Evolutionary conservation across 2,329 filamentous ascomycete species (phyloP).

Genomic region (Colletotrichum sojae): DNA sequence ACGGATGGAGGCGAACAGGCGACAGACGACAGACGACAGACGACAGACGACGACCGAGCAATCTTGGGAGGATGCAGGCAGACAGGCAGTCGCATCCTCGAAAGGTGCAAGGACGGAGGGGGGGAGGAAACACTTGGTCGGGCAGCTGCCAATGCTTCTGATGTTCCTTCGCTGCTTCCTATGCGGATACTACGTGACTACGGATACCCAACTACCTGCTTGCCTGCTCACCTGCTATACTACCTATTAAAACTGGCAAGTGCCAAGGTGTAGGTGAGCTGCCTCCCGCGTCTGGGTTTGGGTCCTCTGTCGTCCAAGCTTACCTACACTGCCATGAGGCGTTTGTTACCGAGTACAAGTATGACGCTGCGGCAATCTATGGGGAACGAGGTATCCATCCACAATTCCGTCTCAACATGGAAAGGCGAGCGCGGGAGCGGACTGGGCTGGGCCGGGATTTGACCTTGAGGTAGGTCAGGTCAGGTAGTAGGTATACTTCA

Average conservation of each 20-base stretch:
- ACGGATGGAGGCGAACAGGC: constrained; percentile 62
- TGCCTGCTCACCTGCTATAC: no score
- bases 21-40: constrained; percentile 7
- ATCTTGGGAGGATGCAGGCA: constrained; percentile 38
- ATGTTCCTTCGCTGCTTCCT: no score
- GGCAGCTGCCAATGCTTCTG: no score
- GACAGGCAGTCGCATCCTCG: constrained; percentile 1
- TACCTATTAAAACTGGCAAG: not conserved
- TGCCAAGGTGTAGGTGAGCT: not conserved
- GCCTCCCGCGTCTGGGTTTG: constrained; percentile 11
- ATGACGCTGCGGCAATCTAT: not conserved
- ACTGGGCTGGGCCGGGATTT: constrained; percentile 37
- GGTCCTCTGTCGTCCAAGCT: constrained; percentile 16
- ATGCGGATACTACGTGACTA: no score
- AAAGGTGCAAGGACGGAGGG: not conserved
- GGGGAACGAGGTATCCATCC: constrained; percentile 8
- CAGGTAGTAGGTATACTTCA: no score
- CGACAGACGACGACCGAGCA: not conserved
- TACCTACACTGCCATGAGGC: constrained; percentile 8
- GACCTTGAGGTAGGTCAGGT: not conserved
- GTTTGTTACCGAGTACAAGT: constrained; percentile 28
- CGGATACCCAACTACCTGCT: no score
- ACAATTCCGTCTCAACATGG: constrained; percentile 29
- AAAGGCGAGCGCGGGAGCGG: constrained; percentile 33
- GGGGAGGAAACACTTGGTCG: not conserved